phyloP scores from a whole-genome alignment of 2,329 filamentous ascomycete species.

The Pseudogymnoascus sp. region DNA sequence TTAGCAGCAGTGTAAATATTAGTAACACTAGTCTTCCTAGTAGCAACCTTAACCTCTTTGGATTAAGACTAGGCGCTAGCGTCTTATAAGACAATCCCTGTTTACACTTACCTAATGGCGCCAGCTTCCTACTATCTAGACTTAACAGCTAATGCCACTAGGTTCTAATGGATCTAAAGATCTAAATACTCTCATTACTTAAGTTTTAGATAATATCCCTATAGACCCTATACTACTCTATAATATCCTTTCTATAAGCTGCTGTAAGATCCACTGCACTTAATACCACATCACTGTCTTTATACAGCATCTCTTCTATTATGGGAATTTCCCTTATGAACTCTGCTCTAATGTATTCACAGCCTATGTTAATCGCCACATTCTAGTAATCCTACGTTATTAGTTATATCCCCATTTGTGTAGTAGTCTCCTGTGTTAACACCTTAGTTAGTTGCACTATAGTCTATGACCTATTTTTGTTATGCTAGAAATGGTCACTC shows the following conservation, averaged over 20 bases:
- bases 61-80: neutral
- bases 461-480: neutral
- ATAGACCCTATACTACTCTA: neutral
- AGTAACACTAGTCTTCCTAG: neutral
- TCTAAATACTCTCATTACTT: neutral
- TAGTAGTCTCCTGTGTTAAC: neutral
- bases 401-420: neutral
- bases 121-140: neutral
- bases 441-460: neutral
- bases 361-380: neutral
- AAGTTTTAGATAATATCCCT: neutral
- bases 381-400: neutral
- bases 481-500: neutral
- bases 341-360: neutral
- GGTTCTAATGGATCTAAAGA: neutral
- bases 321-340: too few species aligned
- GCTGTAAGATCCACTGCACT: neutral
- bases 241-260: neutral
- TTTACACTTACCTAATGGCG: neutral
- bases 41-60: neutral
- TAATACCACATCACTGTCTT: neutral
- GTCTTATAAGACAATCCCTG: neutral
- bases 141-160: neutral
- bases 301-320: neutral
- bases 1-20: neutral